These are phyloP conservation scores for Neophaeococcomyces mojaviensis DNA, from an alignment of 2,329 filamentous ascomycete species.

Conservation along the genomic window DNA sequence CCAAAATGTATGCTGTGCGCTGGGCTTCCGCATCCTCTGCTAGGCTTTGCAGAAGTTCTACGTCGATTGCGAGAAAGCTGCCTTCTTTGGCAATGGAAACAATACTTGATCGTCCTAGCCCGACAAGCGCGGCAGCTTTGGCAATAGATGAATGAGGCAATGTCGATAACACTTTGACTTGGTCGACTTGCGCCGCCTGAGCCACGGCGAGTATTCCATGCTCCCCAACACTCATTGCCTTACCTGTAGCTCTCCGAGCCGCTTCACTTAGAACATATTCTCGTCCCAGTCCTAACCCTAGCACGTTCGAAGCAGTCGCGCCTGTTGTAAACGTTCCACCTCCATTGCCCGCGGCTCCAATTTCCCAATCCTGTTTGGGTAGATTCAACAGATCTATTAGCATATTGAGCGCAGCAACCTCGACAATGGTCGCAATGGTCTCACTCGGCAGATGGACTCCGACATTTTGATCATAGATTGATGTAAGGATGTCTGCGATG, in stretches of 20 bases:
- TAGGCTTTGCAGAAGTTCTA: slow-evolving; percentile 56
- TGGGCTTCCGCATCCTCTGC: slow-evolving; percentile 49
- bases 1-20: slow-evolving; percentile 55
- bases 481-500: slow-evolving; percentile 77
- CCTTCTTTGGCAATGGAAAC: slow-evolving; percentile 48
- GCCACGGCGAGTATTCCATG: slow-evolving; percentile 63
- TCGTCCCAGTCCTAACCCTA: slow-evolving; percentile 62
- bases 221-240: slow-evolving; percentile 52
- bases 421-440: slow-evolving; percentile 67
- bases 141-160: slow-evolving; percentile 74
- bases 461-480: slow-evolving; percentile 73
- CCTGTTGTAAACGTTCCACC: slow-evolving; percentile 77
- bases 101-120: slow-evolving; percentile 64
- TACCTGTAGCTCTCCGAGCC: slow-evolving; percentile 27
- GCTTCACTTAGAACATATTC: slow-evolving; percentile 48
- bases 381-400: slow-evolving; percentile 61
- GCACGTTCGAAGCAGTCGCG: slow-evolving; percentile 57
- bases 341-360: slow-evolving; percentile 27
- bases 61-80: slow-evolving; percentile 62
- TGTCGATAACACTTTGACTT: slow-evolving; percentile 71
- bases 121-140: slow-evolving; percentile 77
- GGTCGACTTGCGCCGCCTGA: slow-evolving; percentile 52
- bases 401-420: slow-evolving; percentile 64
- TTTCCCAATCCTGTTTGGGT: slow-evolving; percentile 44
- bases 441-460: slow-evolving; percentile 73